Conservation (phyloP, 1,139 yeast species). For the Candida sojae region DNA sequence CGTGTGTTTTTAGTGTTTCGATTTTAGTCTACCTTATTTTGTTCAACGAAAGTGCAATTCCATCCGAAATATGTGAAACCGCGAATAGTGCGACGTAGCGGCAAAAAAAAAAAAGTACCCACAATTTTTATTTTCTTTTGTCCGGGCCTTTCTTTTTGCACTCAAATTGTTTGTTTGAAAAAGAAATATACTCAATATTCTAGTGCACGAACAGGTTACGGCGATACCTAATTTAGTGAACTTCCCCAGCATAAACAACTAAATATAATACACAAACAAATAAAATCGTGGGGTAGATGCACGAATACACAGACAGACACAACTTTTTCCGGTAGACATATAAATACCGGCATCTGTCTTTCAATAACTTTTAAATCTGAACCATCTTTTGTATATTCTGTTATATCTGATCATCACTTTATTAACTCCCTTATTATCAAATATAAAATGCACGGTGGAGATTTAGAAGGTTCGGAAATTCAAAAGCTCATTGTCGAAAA, state of each 20-base stretch:
- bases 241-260: too few relatives aligned
- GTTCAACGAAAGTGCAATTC: not conserved
- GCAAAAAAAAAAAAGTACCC: not conserved
- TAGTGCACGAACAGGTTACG: too few relatives aligned
- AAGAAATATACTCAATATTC: not conserved
- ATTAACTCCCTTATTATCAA: not conserved
- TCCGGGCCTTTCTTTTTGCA: not conserved
- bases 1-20: not conserved
- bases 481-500: conserved; percentile 13
- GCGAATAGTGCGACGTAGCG: too few relatives aligned
- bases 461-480: conserved; percentile 10
- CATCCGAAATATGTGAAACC: not conserved
- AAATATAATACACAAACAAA: too few relatives aligned
- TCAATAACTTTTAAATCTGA: too few relatives aligned
- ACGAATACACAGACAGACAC: too few relatives aligned
- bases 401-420: not conserved
- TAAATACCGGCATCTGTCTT: too few relatives aligned
- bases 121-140: not conserved
- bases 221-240: too few relatives aligned
- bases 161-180: not conserved
- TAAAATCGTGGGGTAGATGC: too few relatives aligned
- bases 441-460: conserved; percentile 9
- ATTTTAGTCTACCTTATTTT: not conserved
- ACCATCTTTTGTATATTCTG: too few relatives aligned
- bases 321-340: too few relatives aligned